Evolutionary conservation across 208 protist species (phyloP), one percentile per base, ranked within the genome.

Genomic region (Leishmania guyanensis): DNA sequence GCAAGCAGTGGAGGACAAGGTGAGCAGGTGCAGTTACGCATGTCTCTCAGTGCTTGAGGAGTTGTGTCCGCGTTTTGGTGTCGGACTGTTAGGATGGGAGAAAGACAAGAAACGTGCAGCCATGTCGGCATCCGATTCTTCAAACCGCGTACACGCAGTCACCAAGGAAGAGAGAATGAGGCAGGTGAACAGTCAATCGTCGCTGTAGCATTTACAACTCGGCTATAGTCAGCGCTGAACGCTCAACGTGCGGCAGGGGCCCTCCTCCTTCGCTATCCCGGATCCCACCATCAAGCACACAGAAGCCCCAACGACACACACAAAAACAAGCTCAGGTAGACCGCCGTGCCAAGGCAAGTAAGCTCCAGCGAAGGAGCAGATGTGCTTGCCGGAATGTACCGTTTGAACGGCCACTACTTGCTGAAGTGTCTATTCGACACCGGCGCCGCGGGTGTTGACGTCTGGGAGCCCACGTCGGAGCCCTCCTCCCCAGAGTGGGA

Each of bases 381-480:
- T 33, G 16, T 54, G 22, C 43, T 73, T 8, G 68, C 26, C 5
- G 26, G 2, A 73, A n/a, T 0, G 20, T 33, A 20, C 46, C 17
- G 46, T 26, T n/a, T 8, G 68, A 9, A 16, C 20, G 46, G 4
- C 22, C 53, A 26, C 33, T 76, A 76, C 33, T 60, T 56, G 48
- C 5, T 72, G 36, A 74, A 46, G 81, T 43, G 72, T 12, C 43
- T 53, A 58, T 17, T 78, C 14, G 54, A 71, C 29, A 26, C 26
- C 10, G 60, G 56, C 0, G 78, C 66, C 12, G 68, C 73, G 0
- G 72, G 77, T 29, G 77, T 73, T 0, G 77, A 82, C 36, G 48
- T 75, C 17, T 65, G 82, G 6, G 82, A 86, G 64, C 64, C 76
- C 4, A 56, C 16, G 48, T 70, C 79, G 12, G 82, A 86, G 65